Conservation (phyloP, 768 basidiomycete genomes). For the Auriculariales sp. region DNA sequence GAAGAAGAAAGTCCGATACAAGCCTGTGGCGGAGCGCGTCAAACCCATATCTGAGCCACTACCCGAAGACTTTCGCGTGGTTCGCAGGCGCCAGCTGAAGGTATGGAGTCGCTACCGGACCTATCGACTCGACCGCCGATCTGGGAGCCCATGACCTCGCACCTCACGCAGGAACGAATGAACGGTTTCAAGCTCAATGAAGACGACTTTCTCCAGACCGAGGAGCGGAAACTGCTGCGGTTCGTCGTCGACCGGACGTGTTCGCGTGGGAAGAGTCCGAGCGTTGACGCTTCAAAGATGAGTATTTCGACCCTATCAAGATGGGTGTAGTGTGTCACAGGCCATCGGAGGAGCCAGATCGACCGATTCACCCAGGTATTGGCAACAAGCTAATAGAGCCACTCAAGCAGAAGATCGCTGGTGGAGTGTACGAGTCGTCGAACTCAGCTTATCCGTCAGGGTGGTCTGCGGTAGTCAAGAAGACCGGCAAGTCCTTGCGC, state of each 20-base stretch:
- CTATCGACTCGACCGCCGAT: constrained; percentile 2
- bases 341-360: constrained; percentile 20
- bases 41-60: constrained; percentile 9
- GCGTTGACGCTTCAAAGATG: constrained; percentile 16
- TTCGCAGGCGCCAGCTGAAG: constrained; percentile 8
- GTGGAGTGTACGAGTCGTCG: constrained; percentile 23
- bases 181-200: constrained; percentile 6
- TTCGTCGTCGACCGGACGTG: no score
- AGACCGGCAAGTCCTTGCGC: constrained; percentile 18
- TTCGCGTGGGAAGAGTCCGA: constrained; percentile 27
- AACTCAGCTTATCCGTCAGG: constrained; percentile 22
- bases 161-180: constrained; percentile 10
- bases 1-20: no score
- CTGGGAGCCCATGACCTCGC: neutral
- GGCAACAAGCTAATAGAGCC: constrained; percentile 12
- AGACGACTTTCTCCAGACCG: constrained; percentile 17
- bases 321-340: constrained; percentile 17
- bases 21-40: constrained; percentile 10
- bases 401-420: constrained; percentile 20
- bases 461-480: no score
- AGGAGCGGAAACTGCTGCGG: constrained; percentile 18
- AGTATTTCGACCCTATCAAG: constrained; percentile 2
- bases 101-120: constrained; percentile 5
- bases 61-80: constrained; percentile 10
- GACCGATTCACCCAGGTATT: constrained; percentile 18